phyloP scores from a whole-genome alignment of 164 flowering plant genomes.

The Nymphaea colorata region DNA sequence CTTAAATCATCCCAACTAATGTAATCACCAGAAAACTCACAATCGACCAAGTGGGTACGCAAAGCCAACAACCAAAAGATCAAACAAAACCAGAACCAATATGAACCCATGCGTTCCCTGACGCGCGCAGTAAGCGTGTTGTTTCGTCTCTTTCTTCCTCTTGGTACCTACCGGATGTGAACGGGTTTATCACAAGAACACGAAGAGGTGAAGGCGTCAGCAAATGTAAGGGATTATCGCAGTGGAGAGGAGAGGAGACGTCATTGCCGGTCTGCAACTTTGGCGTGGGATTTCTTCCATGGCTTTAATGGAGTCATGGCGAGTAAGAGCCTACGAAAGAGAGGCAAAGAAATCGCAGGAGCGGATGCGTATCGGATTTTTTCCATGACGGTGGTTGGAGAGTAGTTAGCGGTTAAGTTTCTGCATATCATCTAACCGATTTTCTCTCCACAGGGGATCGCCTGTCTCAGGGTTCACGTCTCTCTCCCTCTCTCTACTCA shows the following conservation, averaged over 20 bases:
- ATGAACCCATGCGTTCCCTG: slow-evolving; percentile 2
- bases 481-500: too few relatives aligned
- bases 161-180: background rate
- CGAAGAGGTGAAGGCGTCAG: background rate
- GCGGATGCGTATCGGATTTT: background rate
- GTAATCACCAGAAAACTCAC: slow-evolving; percentile 2
- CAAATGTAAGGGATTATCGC: too few relatives aligned
- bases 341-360: background rate
- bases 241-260: background rate
- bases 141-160: background rate
- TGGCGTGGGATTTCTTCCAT: background rate
- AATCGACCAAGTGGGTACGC: slow-evolving; percentile 1
- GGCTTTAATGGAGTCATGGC: background rate
- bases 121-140: background rate
- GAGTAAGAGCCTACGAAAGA: background rate
- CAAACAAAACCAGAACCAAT: slow-evolving; percentile 1
- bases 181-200: background rate
- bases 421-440: background rate
- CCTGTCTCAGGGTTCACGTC: too few relatives aligned
- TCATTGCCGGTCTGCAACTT: background rate
- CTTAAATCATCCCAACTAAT: slow-evolving; percentile 66
- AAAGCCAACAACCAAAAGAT: background rate
- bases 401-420: background rate
- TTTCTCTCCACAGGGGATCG: too few relatives aligned
- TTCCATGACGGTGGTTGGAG: background rate